phyloP scores from a whole-genome alignment of 2,329 filamentous ascomycete species.

The Claviceps spartinae region DNA sequence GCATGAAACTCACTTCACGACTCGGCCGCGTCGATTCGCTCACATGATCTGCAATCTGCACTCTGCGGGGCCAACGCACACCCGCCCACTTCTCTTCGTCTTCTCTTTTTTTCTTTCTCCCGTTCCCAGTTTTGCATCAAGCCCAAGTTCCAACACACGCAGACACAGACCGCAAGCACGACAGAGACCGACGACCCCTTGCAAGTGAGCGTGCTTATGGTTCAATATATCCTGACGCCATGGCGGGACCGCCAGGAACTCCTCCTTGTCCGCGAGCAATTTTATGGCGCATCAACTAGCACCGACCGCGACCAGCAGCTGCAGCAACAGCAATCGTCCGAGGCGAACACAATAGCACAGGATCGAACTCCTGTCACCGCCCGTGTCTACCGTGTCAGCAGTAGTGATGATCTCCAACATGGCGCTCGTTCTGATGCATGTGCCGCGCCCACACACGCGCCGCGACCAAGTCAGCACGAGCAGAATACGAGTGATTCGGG shows the following conservation, averaged over 20 bases:
- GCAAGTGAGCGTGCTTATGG: slow-evolving; percentile 30
- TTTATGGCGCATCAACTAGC: slow-evolving; percentile 33
- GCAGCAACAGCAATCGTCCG: slow-evolving; percentile 1
- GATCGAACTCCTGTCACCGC: not conserved
- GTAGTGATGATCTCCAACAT: not conserved
- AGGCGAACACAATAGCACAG: not conserved
- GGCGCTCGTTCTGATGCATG: not conserved
- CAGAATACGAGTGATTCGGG: slow-evolving; percentile 1
- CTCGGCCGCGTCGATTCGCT: not conserved
- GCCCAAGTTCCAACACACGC: not conserved
- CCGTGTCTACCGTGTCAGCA: not conserved
- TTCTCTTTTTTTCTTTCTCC: not conserved
- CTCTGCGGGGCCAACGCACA: not conserved
- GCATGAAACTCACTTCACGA: not conserved
- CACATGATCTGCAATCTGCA: not conserved
- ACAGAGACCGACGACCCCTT: not conserved
- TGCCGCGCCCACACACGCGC: not conserved
- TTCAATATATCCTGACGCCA: slow-evolving; percentile 59
- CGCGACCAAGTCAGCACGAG: not conserved
- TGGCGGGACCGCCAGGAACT: slow-evolving; percentile 57
- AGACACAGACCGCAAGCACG: not conserved
- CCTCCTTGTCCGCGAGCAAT: slow-evolving; percentile 47
- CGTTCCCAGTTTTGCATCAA: not conserved
- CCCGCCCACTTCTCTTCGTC: not conserved
- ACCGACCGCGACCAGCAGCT: slow-evolving; percentile 6